Base-by-base conservation (phyloP, 1,284 basidiomycete species). In the Boletus semigastroideus region DNA sequence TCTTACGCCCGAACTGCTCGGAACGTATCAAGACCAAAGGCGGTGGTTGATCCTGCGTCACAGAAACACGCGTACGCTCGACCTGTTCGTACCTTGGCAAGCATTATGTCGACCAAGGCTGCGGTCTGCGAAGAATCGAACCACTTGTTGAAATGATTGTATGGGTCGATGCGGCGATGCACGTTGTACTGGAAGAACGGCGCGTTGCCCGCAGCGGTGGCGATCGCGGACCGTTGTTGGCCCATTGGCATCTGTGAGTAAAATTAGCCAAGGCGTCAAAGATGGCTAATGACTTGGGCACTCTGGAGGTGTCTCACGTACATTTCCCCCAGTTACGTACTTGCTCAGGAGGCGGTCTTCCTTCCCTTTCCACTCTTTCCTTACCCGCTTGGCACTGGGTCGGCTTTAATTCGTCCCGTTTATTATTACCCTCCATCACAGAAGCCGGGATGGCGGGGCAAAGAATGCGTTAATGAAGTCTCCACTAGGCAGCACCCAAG, bases 241-340 rank as follows among this genome's bases (percentile, higher is more conserved):
- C 25, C 22, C 22, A 31, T 27, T 30, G n/a, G n/a, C 38, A 13
- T 51, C 37, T 43, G 28, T 7, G 7, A 20, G 27, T 33, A 14
- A 31, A 6, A 25, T 25, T 25, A 5, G 12, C 14, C 28, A 14
- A 19, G 17, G 14, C 1, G 37, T 36, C 34, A 54, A 51, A 46
- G 40, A 41, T 34, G 16, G 58, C 20, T 44, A 42, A 14, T 27
- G 38, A 19, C 7, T n/a, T 10, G 19, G 20, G 27, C 34, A 25
- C n/a, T n/a, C n/a, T n/a, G n/a, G 22, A 14, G 19, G n/a, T 34
- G 20, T 53, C 58, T 44, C 55, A 41, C 52, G 39, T 58, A 46
- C 45, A 37, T 31, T 46, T 41, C 20, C 58, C 53, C 57, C 47
- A 42, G 25, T 58, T 62, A 59, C 60, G 59, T 60, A 55, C 48